A percentile compares a stretch with the other conserved stretches of the same genome.
phyloP scores from a whole-genome alignment of 164 flowering plant genomes.

The Annona squamosa region DNA sequence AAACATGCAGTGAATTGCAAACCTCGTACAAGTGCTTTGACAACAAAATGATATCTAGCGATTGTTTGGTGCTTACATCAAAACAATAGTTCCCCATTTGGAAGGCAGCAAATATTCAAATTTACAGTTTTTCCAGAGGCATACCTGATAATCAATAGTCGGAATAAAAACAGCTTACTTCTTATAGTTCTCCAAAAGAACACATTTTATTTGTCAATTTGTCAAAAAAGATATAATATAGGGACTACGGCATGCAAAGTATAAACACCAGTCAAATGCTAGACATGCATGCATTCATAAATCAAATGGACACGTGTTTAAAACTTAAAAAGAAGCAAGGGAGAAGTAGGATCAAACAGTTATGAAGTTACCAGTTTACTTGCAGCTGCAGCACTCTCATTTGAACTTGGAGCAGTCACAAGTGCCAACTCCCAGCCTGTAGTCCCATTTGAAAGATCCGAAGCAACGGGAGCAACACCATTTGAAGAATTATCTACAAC shows the following conservation, averaged over 20 bases:
- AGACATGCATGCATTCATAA: not conserved
- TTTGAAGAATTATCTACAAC: conserved; percentile 40
- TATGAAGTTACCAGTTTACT: conserved; percentile 62
- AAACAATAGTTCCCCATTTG: too few species aligned
- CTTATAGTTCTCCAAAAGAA: too few species aligned
- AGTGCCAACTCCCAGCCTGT: conserved; percentile 96
- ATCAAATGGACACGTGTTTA: not conserved
- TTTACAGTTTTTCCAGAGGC: too few species aligned
- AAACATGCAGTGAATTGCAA: too few species aligned
- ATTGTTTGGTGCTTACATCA: too few species aligned
- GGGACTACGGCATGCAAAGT: not conserved
- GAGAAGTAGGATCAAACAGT: not conserved
- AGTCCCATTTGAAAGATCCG: conserved; percentile 37
- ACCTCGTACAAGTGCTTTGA: too few species aligned
- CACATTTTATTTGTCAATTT: too few species aligned
- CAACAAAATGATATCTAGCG: too few species aligned
- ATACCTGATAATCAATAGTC: too few species aligned
- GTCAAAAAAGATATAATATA: too few species aligned
- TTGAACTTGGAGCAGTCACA: conserved; percentile 90
- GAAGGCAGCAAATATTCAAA: too few species aligned
- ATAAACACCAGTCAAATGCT: not conserved
- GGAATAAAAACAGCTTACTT: too few species aligned
- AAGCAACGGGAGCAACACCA: conserved; percentile 28
- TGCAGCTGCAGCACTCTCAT: conserved; percentile 49
- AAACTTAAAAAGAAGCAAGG: not conserved